Percentiles rank a stretch among this genome's conserved stretches.
phyloP scores from a whole-genome alignment of 179 eudicot species.

The Gypsophila paniculata region DNA sequence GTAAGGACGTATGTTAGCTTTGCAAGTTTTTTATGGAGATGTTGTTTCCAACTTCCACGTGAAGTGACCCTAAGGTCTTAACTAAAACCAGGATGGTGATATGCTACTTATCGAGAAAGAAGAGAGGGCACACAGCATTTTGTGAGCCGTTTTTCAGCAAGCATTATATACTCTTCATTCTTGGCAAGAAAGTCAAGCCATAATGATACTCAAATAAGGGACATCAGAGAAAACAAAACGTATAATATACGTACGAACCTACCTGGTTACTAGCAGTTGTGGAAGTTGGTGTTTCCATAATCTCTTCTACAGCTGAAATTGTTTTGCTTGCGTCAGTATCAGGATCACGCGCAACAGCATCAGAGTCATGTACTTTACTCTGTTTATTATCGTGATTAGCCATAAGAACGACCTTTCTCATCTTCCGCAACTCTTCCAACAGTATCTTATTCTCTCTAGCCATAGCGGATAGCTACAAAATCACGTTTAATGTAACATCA shows the following conservation, averaged over 20 bases:
- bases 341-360: conserved; percentile 12
- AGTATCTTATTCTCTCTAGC: conserved; percentile 53
- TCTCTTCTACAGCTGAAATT: conserved; percentile 22
- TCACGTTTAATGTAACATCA: conserved; percentile 4
- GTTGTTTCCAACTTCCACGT: no score
- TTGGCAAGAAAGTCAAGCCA: background rate
- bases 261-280: conserved; percentile 45
- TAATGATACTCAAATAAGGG: background rate
- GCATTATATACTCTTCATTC: background rate
- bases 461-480: conserved; percentile 51
- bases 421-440: conserved; percentile 44
- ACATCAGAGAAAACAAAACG: background rate
- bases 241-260: conserved; percentile 6
- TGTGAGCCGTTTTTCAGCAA: background rate
- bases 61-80: background rate
- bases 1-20: no score
- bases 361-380: conserved; percentile 16
- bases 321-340: conserved; percentile 12
- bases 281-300: conserved; percentile 26
- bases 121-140: no score
- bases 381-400: conserved; percentile 20
- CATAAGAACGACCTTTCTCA: conserved; percentile 21
- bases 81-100: background rate
- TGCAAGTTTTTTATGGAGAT: no score
- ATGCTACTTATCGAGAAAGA: no score